These are phyloP conservation scores for Cicer judaicum DNA, from an alignment of 306 rosid species.

Conservation along the genomic window DNA sequence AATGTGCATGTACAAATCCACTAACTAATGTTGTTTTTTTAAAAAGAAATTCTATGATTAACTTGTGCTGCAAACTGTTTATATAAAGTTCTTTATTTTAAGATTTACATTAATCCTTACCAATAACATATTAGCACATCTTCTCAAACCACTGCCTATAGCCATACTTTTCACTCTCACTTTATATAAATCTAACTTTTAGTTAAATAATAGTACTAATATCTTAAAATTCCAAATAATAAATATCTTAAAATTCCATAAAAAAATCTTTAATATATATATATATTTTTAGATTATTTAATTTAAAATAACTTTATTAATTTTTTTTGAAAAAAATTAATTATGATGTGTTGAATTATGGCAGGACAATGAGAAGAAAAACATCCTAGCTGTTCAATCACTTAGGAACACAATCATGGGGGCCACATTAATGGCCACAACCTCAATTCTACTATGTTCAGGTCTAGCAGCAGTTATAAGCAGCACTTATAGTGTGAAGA, in stretches of 20 bases:
- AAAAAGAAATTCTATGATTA: neutral
- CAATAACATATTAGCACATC: conserved; percentile 1
- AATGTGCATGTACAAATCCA: conserved; percentile 12
- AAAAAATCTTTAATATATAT: no score
- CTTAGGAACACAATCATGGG: conserved; percentile 92
- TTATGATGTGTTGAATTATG: conserved; percentile 12
- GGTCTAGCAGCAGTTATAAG: conserved; percentile 91
- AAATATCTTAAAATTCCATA: no score
- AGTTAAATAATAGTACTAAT: neutral
- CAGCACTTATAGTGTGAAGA: conserved; percentile 92
- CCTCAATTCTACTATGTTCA: conserved; percentile 72
- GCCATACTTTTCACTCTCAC: neutral
- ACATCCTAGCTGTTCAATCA: conserved; percentile 86
- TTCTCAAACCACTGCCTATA: neutral
- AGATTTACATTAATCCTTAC: conserved; percentile 1
- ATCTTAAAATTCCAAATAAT: neutral
- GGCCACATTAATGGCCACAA: conserved; percentile 90
- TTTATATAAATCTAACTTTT: neutral
- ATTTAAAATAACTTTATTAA: neutral
- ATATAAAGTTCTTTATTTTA: neutral
- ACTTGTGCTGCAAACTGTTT: neutral
- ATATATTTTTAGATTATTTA: no score
- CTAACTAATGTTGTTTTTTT: neutral
- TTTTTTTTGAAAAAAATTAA: no score
- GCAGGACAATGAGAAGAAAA: conserved; percentile 93